Evolutionary conservation across 2,329 filamentous ascomycete species (phyloP).

Genomic region (Fusarium brachygibbosum): DNA sequence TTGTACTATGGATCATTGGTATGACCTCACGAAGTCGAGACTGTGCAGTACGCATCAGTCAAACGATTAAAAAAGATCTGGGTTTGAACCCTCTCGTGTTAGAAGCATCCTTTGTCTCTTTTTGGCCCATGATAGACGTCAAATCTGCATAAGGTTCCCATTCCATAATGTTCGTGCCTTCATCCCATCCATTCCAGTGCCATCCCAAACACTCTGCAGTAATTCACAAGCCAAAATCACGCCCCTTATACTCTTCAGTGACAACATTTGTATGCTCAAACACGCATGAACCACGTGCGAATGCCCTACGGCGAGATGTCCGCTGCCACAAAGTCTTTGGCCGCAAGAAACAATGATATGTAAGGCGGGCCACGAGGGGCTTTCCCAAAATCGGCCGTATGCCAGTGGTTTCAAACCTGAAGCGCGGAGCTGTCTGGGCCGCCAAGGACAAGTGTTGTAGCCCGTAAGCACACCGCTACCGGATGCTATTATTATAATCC

Average conservation of each 20-base stretch:
- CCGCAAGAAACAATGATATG: conserved; percentile 30
- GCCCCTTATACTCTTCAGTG: conserved; percentile 25
- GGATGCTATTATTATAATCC: conserved; percentile 42
- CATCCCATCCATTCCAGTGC: conserved; percentile 42
- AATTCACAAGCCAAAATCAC: conserved; percentile 36
- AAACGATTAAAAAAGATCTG: conserved; percentile 5
- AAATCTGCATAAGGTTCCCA: conserved; percentile 45
- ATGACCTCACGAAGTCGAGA: conserved; percentile 7
- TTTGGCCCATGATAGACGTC: conserved; percentile 47
- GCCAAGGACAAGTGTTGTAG: conserved; percentile 9
- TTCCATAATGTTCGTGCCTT: conserved; percentile 48
- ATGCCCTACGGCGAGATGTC: conserved; percentile 29
- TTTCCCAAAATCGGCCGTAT: conserved; percentile 7
- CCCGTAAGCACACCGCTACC: conserved; percentile 6
- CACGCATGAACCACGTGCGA: conserved; percentile 28
- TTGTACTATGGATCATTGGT: not conserved
- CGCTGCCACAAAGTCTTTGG: conserved; percentile 27
- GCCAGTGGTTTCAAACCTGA: conserved; percentile 5
- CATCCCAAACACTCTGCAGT: conserved; percentile 40
- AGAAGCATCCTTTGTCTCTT: conserved; percentile 48
- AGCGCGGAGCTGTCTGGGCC: conserved; percentile 11
- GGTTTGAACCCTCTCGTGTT: conserved; percentile 25
- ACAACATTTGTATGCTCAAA: conserved; percentile 28
- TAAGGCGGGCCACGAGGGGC: conserved; percentile 10
- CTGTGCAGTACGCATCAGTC: conserved; percentile 6